These are phyloP conservation scores for Botryotinia globosa DNA, from an alignment of 2,329 filamentous ascomycete genomes.

Conservation along the genomic window DNA sequence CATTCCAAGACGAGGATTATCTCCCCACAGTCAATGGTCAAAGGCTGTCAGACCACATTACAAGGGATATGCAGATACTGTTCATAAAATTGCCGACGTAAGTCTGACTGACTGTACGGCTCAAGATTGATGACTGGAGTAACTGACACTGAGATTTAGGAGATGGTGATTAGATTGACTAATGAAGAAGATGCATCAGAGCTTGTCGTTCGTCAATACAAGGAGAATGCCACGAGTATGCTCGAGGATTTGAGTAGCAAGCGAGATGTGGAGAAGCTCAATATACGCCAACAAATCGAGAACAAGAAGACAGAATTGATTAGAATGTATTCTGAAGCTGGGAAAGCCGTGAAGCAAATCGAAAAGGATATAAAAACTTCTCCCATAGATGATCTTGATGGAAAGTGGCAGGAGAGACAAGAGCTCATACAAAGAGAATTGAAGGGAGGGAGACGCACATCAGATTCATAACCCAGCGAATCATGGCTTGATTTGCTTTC, in stretches of 20 bases:
- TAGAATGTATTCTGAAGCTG: constrained; percentile 28
- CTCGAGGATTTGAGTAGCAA: constrained; percentile 27
- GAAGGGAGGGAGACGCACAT: constrained; percentile 20
- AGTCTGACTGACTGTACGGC: constrained; percentile 17
- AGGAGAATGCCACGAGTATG: constrained; percentile 33
- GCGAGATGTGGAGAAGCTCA: constrained; percentile 25
- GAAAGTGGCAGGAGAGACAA: constrained; percentile 33
- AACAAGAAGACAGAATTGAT: constrained; percentile 29
- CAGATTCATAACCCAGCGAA: constrained; percentile 1
- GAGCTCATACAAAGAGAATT: constrained; percentile 29
- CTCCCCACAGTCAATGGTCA: constrained; percentile 30
- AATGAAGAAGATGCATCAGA: constrained; percentile 35
- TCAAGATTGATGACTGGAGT: background rate
- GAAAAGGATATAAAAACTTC: constrained; percentile 26
- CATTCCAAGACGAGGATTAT: constrained; percentile 24
- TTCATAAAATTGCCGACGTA: constrained; percentile 37
- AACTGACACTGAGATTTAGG: constrained; percentile 32
- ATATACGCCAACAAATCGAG: constrained; percentile 24
- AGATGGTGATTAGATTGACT: constrained; percentile 34
- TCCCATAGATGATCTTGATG: constrained; percentile 24
- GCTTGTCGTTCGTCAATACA: constrained; percentile 34
- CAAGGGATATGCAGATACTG: constrained; percentile 27
- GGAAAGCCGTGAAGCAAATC: constrained; percentile 22
- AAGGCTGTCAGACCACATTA: constrained; percentile 36
- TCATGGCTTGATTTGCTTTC: background rate